These are phyloP conservation scores for Sistotremastrum niveocremeum DNA, from an alignment of 768 basidiomycete species.

Conservation along the genomic window DNA sequence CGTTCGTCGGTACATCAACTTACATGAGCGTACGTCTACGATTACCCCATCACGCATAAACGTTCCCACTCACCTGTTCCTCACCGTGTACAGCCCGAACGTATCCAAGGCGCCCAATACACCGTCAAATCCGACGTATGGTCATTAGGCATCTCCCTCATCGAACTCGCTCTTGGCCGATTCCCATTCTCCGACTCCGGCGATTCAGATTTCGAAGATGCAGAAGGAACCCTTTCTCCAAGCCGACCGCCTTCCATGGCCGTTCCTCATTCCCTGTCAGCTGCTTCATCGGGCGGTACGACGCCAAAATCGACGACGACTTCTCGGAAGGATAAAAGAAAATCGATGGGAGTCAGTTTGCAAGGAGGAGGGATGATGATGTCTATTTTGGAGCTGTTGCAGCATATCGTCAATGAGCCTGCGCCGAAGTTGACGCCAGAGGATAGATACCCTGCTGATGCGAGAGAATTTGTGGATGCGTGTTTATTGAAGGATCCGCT, in stretches of 20 bases:
- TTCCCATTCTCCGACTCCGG: conserved; percentile 93
- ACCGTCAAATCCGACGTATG: conserved; percentile 99
- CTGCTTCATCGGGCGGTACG: conserved; percentile 16
- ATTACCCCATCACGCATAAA: conserved; percentile 1
- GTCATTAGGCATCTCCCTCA: conserved; percentile 94
- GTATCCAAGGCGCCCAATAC: conserved; percentile 97
- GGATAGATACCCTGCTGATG: conserved; percentile 56
- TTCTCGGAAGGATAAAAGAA: conserved; percentile 63
- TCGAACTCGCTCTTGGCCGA: conserved; percentile 91
- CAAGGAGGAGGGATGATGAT: conserved; percentile 96
- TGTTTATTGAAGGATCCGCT: conserved; percentile 89
- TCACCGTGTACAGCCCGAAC: conserved; percentile 62
- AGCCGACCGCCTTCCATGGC: conserved; percentile 42
- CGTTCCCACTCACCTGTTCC: conserved; percentile 1
- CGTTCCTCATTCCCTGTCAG: conserved; percentile 15
- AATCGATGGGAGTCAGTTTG: conserved; percentile 84
- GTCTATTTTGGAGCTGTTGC: conserved; percentile 92
- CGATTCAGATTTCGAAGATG: conserved; percentile 39
- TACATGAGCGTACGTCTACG: conserved; percentile 86
- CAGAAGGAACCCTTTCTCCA: conserved; percentile 72
- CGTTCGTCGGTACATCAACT: conserved; percentile 96
- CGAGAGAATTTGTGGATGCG: conserved; percentile 77
- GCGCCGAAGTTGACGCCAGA: conserved; percentile 76
- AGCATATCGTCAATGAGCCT: conserved; percentile 98
- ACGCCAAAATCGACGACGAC: conserved; percentile 26